A percentile compares a stretch with the other conserved stretches of the same genome.
Evolutionary conservation across 768 basidiomycete genomes (phyloP).

Genomic region (Tephrocybe sp.): DNA sequence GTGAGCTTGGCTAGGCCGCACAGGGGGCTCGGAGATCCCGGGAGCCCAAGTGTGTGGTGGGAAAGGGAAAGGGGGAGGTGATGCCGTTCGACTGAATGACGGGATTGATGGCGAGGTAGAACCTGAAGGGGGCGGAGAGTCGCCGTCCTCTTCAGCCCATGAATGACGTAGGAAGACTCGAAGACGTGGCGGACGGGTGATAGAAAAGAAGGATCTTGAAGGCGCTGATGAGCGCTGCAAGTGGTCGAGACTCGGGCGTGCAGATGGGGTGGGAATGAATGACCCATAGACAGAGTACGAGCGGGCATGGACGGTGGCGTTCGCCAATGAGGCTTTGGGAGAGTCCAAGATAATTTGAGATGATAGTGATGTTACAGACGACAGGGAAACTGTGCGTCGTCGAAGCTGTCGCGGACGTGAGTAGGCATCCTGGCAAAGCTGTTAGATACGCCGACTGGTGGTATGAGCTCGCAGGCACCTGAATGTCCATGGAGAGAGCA

Average conservation of each 20-base stretch:
- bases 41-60: background rate
- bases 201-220: constrained; percentile 3
- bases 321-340: constrained; percentile 10
- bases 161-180: constrained; percentile 1
- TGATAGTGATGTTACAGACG: constrained; percentile 14
- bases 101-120: constrained; percentile 22
- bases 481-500: background rate
- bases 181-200: constrained; percentile 1
- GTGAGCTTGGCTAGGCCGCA: constrained; percentile 1
- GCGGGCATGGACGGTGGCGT: constrained; percentile 10
- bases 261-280: constrained; percentile 22
- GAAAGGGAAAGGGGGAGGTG: constrained; percentile 14
- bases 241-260: constrained; percentile 15
- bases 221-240: constrained; percentile 3
- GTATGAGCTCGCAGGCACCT: constrained; percentile 9
- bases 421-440: background rate
- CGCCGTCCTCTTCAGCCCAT: constrained; percentile 17
- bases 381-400: constrained; percentile 19
- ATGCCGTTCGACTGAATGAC: constrained; percentile 43
- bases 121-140: constrained; percentile 21
- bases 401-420: constrained; percentile 10
- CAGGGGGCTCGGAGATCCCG: background rate
- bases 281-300: constrained; percentile 19
- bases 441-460: background rate
- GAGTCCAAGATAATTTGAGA: constrained; percentile 18